Base-by-base conservation (phyloP, 805 yeast species). In the Kuraishia cidri region DNA sequence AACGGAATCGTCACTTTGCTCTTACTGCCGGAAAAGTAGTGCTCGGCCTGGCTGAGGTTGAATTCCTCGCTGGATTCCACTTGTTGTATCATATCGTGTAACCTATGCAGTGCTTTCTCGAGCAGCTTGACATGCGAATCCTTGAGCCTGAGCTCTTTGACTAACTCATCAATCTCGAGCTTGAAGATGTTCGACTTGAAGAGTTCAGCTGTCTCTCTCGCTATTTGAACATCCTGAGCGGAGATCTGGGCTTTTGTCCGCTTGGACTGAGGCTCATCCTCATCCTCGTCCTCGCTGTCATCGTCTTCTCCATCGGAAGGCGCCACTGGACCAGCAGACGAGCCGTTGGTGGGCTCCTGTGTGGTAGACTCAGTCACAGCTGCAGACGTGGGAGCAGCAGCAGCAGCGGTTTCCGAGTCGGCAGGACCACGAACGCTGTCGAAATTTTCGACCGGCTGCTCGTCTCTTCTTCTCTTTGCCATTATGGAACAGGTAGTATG, bases 171-270 rank as follows among this genome's bases (percentile, higher is more conserved):
- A 39, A 92, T 87, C 60, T 92, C 95, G 37, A 92, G 59, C 55
- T 92, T 92, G 75, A 92, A 90, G 35, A 92, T 87, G 56, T 88
- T 92, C 6, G 96, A 86, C 50, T 88, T 86, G 74, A 88, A 92
- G 29, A 90, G 61, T 54, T 88, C 97, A 1, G 94, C 92, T 1
- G 97, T 84, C 54, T 88, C 97, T 46, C 95, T 71, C 1, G 96
- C 95, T 3, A 82, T 70, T 46, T 90, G 95, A 29, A 90, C 76
- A 37, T 92, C 96, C 44, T 85, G 88, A 0, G 92, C 77, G 0
- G 82, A 61, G 16, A 75, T 46, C 41, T 64, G 33, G 4, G 33
- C 24, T n/a, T 31, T 31, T 12, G 28, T 31, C 20, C 33, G 22
- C 28, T 31, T 31, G 5, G 28, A 9, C 20, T 15, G 28, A 10